These are phyloP conservation scores for Penicillium polonicum DNA, from an alignment of 2,329 filamentous ascomycete genomes.

Conservation along the genomic window DNA sequence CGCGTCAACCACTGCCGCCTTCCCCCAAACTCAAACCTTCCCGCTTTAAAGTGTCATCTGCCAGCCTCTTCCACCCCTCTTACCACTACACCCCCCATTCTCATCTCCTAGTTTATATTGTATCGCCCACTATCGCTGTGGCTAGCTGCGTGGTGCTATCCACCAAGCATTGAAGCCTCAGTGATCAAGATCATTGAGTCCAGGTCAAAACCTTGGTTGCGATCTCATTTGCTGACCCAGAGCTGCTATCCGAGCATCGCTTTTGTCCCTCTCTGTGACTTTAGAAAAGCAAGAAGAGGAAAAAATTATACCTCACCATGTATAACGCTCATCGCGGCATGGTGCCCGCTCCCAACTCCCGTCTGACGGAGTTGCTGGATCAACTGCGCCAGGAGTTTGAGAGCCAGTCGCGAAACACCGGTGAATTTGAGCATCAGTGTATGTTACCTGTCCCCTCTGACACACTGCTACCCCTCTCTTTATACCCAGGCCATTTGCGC, in stretches of 20 bases:
- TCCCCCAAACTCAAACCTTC: conserved; percentile 23
- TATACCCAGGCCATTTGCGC: background rate
- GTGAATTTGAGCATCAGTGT: conserved; percentile 93
- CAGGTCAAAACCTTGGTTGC: conserved; percentile 2
- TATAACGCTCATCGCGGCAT: conserved; percentile 85
- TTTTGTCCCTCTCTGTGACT: background rate
- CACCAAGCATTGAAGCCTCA: conserved; percentile 26
- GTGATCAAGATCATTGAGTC: conserved; percentile 19
- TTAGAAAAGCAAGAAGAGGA: background rate
- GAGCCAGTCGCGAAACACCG: conserved; percentile 72
- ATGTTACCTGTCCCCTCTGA: conserved; percentile 48
- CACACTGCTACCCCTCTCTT: background rate
- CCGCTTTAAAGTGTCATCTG: conserved; percentile 18
- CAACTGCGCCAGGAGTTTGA: conserved; percentile 91
- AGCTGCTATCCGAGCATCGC: background rate
- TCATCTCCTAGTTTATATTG: conserved; percentile 3
- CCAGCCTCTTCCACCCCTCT: conserved; percentile 24
- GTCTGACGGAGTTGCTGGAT: conserved; percentile 88
- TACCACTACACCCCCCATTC: conserved; percentile 9
- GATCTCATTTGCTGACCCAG: background rate
- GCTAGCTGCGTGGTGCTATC: conserved; percentile 25
- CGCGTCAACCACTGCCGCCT: conserved; percentile 37
- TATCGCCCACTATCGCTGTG: conserved; percentile 16
- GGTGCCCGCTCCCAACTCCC: conserved; percentile 66
- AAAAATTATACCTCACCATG: conserved; percentile 54